These are phyloP conservation scores for Botrytis pseudocinerea DNA, from an alignment of 2,329 filamentous ascomycete species.

Conservation along the genomic window DNA sequence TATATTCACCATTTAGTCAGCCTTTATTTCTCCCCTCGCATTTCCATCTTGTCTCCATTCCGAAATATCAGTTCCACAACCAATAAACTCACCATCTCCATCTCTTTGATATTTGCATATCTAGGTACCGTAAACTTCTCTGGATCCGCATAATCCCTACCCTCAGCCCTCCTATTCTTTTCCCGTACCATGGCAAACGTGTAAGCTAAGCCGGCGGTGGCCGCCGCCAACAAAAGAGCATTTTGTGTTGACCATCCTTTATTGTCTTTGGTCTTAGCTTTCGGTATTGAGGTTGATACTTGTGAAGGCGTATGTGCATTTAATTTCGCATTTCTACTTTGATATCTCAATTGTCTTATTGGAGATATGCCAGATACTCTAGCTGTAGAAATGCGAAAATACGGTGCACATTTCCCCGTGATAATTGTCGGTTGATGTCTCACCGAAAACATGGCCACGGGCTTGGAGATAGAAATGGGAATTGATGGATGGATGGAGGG, in stretches of 20 bases:
- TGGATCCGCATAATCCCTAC: slow-evolving; percentile 37
- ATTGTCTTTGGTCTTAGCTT: background rate
- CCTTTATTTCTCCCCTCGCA: background rate
- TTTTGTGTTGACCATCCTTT: slow-evolving; percentile 32
- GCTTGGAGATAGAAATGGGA: background rate
- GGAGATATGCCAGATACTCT: background rate
- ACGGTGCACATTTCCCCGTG: background rate
- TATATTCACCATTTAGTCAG: slow-evolving; percentile 12
- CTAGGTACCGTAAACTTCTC: slow-evolving; percentile 36
- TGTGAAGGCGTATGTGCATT: background rate
- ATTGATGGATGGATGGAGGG: background rate
- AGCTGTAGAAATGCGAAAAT: background rate
- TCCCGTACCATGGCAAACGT: slow-evolving; percentile 27
- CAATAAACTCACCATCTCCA: slow-evolving; percentile 49
- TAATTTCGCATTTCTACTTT: background rate
- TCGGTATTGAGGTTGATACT: background rate
- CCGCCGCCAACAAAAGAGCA: slow-evolving; percentile 34
- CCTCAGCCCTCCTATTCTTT: slow-evolving; percentile 10
- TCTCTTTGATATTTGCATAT: slow-evolving; percentile 52
- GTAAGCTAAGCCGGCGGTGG: slow-evolving; percentile 30
- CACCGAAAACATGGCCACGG: slow-evolving; percentile 12
- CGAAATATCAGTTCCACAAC: background rate
- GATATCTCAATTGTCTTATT: background rate
- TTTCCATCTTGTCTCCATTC: background rate
- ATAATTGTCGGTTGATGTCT: slow-evolving; percentile 15